Evolutionary conservation across 2,329 filamentous ascomycete genomes (phyloP), one percentile per base, ranked within the genome.

Genomic region (Neodidymelliopsis sp.): DNA sequence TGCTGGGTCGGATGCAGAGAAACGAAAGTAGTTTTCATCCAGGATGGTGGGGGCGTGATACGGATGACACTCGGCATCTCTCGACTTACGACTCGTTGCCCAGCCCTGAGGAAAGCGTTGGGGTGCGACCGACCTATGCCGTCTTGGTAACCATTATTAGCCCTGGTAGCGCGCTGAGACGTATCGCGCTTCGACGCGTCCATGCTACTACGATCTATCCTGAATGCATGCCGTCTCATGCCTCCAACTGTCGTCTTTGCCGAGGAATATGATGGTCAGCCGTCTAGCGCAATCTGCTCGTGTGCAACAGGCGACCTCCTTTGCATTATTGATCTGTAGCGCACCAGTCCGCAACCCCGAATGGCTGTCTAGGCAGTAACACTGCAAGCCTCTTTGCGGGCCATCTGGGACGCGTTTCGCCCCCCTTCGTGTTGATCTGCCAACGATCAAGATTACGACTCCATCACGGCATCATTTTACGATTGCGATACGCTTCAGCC

Each of bases 121-220:
- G n/a, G 41, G 56, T 64, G 54, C 57, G 53, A 58, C 57, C 37
- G 19, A 33, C 22, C 65, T 68, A 71, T 49, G 33, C 67, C 53
- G 20, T 30, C 60, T 57, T 38, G 24, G 67, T 67, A 54, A 66
- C 53, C 56, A 64, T 65, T 64, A 70, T 68, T 70, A 65, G 58
- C 50, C 57, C 37, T 34, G 49, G 60, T 60, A 52, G 57, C 62
- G 59, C 63, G 57, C 65, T 70, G 66, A 70, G 64, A 70, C 66
- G 59, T 68, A 66, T 56, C 60, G 64, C 61, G 65, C 62, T 60
- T 62, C 41, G 48, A 68, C 65, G 60, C 65, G 64, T 62, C 59
- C 56, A 57, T 60, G 40, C 57, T 60, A 61, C 51, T 56, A 65
- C 54, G 41, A 44, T 57, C 36, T 54, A 59, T 62, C 56, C 56